A percentile compares a stretch with the other conserved stretches of the same genome.
Evolutionary conservation across 352 stramenopile genomes (phyloP).

Genomic region (Phytophthora podocarpi): DNA sequence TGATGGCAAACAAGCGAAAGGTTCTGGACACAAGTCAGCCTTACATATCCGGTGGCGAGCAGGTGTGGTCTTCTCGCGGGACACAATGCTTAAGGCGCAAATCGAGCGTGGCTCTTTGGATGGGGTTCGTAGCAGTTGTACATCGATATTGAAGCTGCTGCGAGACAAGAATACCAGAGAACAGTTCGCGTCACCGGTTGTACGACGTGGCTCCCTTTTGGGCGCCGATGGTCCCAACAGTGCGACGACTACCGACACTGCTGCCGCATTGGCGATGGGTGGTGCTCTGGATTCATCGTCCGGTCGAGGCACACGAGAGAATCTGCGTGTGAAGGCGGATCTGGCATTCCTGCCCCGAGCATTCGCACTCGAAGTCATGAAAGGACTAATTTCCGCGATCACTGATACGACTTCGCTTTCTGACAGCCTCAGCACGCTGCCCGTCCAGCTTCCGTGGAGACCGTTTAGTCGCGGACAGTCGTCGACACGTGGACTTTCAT

Average conservation of each 20-base stretch:
- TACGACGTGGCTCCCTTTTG: conserved; percentile 21
- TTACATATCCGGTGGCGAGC: conserved; percentile 31
- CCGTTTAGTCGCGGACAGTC: conserved; percentile 15
- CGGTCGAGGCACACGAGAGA: conserved; percentile 4
- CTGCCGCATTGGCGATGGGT: conserved; percentile 9
- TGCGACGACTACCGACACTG: conserved; percentile 8
- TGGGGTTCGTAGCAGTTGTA: conserved; percentile 29
- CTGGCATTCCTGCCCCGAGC: conserved; percentile 34
- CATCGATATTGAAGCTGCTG: conserved; percentile 27
- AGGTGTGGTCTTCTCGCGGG: conserved; percentile 37
- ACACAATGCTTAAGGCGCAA: conserved; percentile 33
- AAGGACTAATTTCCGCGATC: conserved; percentile 51
- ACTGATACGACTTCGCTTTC: conserved; percentile 30
- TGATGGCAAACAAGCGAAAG: neutral
- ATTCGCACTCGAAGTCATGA: conserved; percentile 62
- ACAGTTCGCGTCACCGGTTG: neutral
- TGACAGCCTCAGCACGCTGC: conserved; percentile 37
- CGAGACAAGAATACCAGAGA: conserved; percentile 15
- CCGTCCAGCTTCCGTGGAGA: conserved; percentile 56
- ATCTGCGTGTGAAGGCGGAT: conserved; percentile 11
- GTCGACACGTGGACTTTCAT: conserved; percentile 7
- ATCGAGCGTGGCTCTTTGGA: conserved; percentile 39
- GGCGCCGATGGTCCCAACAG: neutral
- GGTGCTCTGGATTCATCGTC: conserved; percentile 1
- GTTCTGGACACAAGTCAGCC: neutral